Evolutionary conservation across 2,329 filamentous ascomycete genomes (phyloP), one percentile per base, ranked within the genome.

Genomic region (Curvularia spicifera): DNA sequence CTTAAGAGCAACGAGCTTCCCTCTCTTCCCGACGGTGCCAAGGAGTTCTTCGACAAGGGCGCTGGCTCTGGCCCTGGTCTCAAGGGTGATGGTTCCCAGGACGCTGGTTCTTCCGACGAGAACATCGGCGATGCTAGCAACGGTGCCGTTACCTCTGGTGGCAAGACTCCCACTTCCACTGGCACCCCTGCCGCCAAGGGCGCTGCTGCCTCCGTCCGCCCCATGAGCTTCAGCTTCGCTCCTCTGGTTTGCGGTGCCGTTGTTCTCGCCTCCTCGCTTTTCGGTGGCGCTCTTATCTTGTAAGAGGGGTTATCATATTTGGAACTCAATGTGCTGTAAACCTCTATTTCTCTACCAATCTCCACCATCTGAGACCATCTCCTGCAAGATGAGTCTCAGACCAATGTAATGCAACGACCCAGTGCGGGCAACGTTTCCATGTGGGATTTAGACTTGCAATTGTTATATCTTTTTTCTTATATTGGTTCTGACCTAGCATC

Each of bases 41-140:
- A 79, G 72, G 80, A 83, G 68, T 87, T 81, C 79, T 80, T 89
- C 78, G 81, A 79, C 59, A 73, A 82, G 6, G 86, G 86, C 67
- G 85, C 86, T 45, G 86, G 87, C 48, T 78, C 76, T 37, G 85
- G 83, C 4, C 78, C 79, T 26, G 86, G 86, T 69, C 84, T 89
- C 63, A 61, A 56, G 12, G 86, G 86, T 46, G 54, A 74, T 57
- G 86, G 86, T 31, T 84, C 81, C 60, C 85, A 87, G 78, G 79
- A 81, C 57, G 76, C 84, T 33, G 85, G 85, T 51, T 80, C 81
- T 57, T 70, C 74, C 35, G 61, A 63, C 28, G 64, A 66, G 29
- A 81, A 81, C 53, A 76, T 81, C 47, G 78, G 84, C 31, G 74
- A 78, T 51, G 76, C 84, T 61, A 82, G 80, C 62, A 81, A 80